Conservation (phyloP, 2,329 filamentous ascomycete species). For the Penicillium sp. region DNA sequence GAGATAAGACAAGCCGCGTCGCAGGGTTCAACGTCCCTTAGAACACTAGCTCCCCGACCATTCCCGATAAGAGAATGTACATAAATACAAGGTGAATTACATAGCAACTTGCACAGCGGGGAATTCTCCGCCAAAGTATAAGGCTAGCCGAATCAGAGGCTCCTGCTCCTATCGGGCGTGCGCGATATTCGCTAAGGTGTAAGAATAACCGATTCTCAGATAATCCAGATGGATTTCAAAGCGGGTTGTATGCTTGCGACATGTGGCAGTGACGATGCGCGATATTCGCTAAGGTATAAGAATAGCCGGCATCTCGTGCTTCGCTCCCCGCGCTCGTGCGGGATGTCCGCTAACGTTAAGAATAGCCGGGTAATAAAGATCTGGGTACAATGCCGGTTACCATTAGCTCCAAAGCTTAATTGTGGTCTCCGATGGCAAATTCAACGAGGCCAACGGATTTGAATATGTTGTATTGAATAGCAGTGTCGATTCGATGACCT, state of each 20-base stretch:
- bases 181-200: slow-evolving; percentile 14
- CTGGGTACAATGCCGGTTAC: not conserved
- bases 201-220: slow-evolving; percentile 22
- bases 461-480: too few relatives aligned
- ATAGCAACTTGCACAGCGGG: not conserved
- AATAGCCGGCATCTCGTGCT: slow-evolving; percentile 9
- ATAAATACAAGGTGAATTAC: not conserved
- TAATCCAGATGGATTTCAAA: too few relatives aligned
- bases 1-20: not conserved
- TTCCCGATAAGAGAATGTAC: not conserved
- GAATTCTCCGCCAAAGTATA: not conserved
- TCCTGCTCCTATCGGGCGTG: not conserved
- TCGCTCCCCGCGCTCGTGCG: not conserved
- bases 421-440: not conserved
- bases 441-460: not conserved
- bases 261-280: not conserved
- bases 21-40: not conserved
- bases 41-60: not conserved
- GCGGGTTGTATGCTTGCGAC: too few relatives aligned
- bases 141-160: not conserved
- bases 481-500: not conserved
- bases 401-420: not conserved
- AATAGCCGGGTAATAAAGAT: slow-evolving; percentile 16
- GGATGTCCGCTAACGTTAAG: slow-evolving; percentile 25
- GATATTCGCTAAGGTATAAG: slow-evolving; percentile 18